A percentile compares a stretch with the other conserved stretches of the same genome.
phyloP scores from a whole-genome alignment of 371 early-diverging fungal species.

The Umbelopsis sp. region DNA sequence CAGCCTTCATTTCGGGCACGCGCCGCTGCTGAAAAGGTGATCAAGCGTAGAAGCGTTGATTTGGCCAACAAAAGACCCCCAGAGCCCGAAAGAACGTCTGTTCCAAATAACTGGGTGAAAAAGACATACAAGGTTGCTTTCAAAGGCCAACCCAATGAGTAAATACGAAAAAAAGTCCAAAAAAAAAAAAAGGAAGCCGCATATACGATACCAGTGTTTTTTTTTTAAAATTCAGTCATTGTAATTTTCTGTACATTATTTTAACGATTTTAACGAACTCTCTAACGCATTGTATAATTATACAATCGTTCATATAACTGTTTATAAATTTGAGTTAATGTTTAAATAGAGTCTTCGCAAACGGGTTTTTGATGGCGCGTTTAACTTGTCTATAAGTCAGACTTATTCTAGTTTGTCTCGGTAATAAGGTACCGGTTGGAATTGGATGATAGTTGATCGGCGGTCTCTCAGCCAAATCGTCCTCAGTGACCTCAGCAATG shows the following conservation, averaged over 20 bases:
- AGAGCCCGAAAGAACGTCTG: background rate
- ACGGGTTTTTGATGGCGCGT: background rate
- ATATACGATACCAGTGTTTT: too few relatives aligned
- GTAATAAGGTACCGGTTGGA: background rate
- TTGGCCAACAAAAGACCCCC: background rate
- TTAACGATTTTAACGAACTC: background rate
- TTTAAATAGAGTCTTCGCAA: constrained; percentile 11
- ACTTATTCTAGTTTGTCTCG: background rate
- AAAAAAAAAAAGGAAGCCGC: too few relatives aligned
- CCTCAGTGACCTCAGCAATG: constrained; percentile 44
- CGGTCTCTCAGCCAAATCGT: constrained; percentile 32
- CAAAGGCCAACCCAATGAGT: constrained; percentile 3
- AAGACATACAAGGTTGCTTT: constrained; percentile 13
- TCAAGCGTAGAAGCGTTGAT: constrained; percentile 3
- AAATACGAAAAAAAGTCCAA: background rate
- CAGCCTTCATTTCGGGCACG: constrained; percentile 7
- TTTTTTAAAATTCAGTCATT: background rate
- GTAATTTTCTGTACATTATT: constrained; percentile 13
- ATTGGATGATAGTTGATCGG: constrained; percentile 27
- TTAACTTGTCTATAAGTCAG: constrained; percentile 8
- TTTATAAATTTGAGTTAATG: background rate
- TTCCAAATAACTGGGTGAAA: background rate
- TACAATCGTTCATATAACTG: background rate
- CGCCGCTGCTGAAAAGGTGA: constrained; percentile 9
- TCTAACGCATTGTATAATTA: background rate